Evolutionary conservation across 2,329 filamentous ascomycete genomes (phyloP), one percentile per base, ranked within the genome.

Genomic region (Diaporthe sp.): DNA sequence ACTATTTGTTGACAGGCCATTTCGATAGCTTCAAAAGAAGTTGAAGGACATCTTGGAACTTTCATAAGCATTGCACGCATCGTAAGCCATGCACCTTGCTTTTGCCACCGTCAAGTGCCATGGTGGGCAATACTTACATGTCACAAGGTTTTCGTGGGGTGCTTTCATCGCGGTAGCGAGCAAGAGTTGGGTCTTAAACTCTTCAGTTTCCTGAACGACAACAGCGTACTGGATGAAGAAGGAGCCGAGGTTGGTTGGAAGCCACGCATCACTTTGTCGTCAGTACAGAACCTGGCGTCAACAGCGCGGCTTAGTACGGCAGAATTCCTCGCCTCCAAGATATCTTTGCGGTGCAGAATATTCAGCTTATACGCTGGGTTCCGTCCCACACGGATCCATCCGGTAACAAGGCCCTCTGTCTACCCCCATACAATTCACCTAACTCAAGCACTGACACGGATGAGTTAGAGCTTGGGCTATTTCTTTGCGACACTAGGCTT

Each of bases 401-500:
- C 22, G 10, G 46, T 51, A 51, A 51, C 17, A 51, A n/a, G 4
- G 5, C 10, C 19, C 19, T n/a, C 10, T 10, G 22, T 22, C 13
- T n/a, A 1, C 9, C 6, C n/a, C 9, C n/a, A 8, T 51, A 10
- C 46, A 6, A 51, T 10, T 10, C 19, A 8, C 8, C 2, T n/a
- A 22, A 6, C 10, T n/a, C 6, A 22, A 51, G 5, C 3, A 3
- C 28, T 65, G 13, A 42, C 2, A 28, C 9, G 4, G 13, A 46
- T 15, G 10, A 31, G 1, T 31, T 31, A 71, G 68, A 39, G 19
- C 1, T 46, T 71, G 12, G 68, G 46, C 37, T 46, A 22, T 51
- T 71, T 12, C 37, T 31, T 37, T 13, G 68, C 53, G 44, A 71
- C 68, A 19, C 34, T 71, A 3, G 68, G 68, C 9, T 58, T 71